Evolutionary conservation across 139 green algal species (phyloP), one percentile per base, ranked within the genome.

Genomic region (Chara braunii): DNA sequence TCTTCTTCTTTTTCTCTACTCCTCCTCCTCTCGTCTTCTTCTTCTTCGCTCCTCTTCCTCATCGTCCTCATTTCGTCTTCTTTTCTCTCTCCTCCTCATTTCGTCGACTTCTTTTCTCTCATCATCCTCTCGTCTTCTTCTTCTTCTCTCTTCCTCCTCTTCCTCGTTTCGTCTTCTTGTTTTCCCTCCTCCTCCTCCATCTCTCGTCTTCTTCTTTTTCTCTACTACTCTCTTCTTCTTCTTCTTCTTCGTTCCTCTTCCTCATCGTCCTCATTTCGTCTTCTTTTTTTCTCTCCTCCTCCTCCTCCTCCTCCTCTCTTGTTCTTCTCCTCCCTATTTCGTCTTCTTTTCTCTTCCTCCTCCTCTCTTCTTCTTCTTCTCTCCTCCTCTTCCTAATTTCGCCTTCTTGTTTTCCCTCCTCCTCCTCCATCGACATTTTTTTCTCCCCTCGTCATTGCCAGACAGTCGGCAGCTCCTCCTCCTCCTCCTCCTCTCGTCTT

Each of bases 341-440:
- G 4, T 58, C 9, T 43, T 64, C 23, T 23, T 8, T 30, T 5
- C 1, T 9, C 1, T 18, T 1, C 23, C 9, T 1, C 7, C 14
- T 40, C 22, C 35, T 2, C 35, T 18, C 1, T 43, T 23, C 23
- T 2, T 44, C 32, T 5, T 59, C n/a, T 64, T 64, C 55, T 23
- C 22, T 2, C n/a, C 6, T 22, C 0, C 50, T 30, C 22, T 68
- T 23, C 24, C n/a, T n/a, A n/a, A n/a, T n/a, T n/a, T n/a, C n/a
- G n/a, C n/a, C 11, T 0, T 50, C 59, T 67, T 0, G 24, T 2
- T 50, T 28, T 65, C 24, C 59, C 26, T 0, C 30, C 59, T 53
- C 8, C 63, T 29, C 51, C 59, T 67, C 5, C 43, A 44, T 3
- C 56, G 9, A 18, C 56, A 65, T 12, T 59, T 37, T n/a, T n/a